These are phyloP conservation scores for Xylariaceae sp. DNA, from an alignment of 2,329 filamentous ascomycete genomes.

Conservation along the genomic window DNA sequence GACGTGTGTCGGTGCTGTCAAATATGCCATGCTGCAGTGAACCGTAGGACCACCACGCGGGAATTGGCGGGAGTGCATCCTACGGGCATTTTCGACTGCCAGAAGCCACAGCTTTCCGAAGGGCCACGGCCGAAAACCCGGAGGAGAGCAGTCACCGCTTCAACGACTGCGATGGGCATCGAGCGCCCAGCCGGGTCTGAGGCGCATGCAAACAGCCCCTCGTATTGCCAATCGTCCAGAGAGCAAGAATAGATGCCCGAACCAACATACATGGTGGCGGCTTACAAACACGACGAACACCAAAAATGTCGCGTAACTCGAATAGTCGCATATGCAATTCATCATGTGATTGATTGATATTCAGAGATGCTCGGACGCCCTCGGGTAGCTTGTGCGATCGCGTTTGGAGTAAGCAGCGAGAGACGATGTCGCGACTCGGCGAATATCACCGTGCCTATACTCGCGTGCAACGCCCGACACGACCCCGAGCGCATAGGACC, in stretches of 20 bases:
- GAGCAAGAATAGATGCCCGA: background rate
- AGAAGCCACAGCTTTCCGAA: slow-evolving; percentile 25
- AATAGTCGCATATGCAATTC: slow-evolving; percentile 16
- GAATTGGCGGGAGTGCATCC: slow-evolving; percentile 12
- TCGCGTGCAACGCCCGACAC: too few species aligned
- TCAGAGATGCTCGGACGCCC: background rate
- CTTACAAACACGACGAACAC: background rate
- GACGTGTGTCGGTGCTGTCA: slow-evolving; percentile 10
- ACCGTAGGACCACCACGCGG: slow-evolving; percentile 23
- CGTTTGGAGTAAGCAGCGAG: too few species aligned
- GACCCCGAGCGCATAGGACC: too few species aligned
- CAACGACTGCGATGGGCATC: background rate
- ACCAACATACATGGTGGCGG: slow-evolving; percentile 5
- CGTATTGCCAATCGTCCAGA: background rate
- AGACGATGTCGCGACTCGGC: too few species aligned
- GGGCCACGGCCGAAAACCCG: slow-evolving; percentile 12
- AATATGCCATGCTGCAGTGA: slow-evolving; percentile 23
- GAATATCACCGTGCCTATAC: too few species aligned
- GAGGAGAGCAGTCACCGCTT: background rate
- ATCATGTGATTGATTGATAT: slow-evolving; percentile 17
- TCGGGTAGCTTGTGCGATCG: too few species aligned
- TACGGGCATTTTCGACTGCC: slow-evolving; percentile 26
- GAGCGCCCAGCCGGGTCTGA: background rate
- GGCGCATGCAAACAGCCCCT: slow-evolving; percentile 13
- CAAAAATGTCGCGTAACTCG: background rate